phyloP scores from a whole-genome alignment of 1,284 basidiomycete genomes.

The Irpex sp. region DNA sequence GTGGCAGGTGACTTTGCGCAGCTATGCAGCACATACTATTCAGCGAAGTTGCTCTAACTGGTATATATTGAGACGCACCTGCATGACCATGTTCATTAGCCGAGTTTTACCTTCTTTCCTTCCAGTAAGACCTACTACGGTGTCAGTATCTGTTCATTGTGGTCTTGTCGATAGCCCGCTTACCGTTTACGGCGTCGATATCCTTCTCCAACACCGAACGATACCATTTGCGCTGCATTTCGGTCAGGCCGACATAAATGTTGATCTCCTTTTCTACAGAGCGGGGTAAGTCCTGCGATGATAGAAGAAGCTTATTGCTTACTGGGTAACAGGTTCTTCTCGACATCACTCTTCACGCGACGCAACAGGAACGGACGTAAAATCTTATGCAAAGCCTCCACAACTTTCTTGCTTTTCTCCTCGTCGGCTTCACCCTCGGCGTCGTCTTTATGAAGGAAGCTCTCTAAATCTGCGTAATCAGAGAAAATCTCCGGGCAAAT shows the following conservation, averaged over 20 bases:
- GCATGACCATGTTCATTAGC: conserved; percentile 99
- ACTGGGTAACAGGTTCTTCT: conserved; percentile 94
- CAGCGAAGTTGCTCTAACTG: conserved; percentile 62
- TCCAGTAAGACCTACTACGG: conserved; percentile 67
- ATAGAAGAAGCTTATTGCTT: neutral
- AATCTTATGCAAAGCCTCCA: conserved; percentile 97
- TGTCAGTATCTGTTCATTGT: neutral
- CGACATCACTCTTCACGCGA: conserved; percentile 96
- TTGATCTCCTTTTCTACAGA: conserved; percentile 94
- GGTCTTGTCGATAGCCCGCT: neutral
- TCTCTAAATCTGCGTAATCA: conserved; percentile 72
- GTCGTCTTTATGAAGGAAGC: conserved; percentile 81
- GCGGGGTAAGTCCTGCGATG: conserved; percentile 10
- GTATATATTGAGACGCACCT: conserved; percentile 80
- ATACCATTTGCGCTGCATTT: conserved; percentile 99
- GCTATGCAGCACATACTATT: neutral
- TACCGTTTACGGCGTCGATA: conserved; percentile 97
- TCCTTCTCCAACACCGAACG: conserved; percentile 96
- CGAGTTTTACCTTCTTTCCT: conserved; percentile 99
- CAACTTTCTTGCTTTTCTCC: conserved; percentile 87
- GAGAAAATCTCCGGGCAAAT: conserved; percentile 86
- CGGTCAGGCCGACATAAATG: conserved; percentile 95
- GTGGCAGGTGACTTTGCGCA: conserved; percentile 1
- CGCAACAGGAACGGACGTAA: conserved; percentile 92
- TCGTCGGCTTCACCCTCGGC: conserved; percentile 74